Base-by-base conservation (phyloP, 768 basidiomycete species). In the Suillus variegatus region DNA sequence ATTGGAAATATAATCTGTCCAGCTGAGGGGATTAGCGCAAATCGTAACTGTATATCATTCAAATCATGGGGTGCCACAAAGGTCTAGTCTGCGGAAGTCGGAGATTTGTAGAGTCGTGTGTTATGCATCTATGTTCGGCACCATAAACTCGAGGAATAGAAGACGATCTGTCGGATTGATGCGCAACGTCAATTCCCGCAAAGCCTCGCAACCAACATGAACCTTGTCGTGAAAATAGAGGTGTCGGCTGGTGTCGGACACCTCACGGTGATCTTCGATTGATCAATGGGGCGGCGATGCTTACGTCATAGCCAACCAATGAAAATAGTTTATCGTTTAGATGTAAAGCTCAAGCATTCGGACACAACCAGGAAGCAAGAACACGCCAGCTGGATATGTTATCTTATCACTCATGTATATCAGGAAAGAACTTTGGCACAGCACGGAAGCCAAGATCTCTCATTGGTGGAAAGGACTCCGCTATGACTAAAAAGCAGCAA, bases 201-300 rank as follows among this genome's bases (percentile, higher is more conserved):
- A 35, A 35, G 20, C 32, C 32, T 55, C 10, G 32, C 54, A 35
- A 35, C 32, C 18, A 55, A 35, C 36, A 10, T 38, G 36, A 38
- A 38, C 54, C 54, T 55, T 55, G 54, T 35, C 20, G 32, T 55
- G 52, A 32, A 54, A 54, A 54, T 32, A 32, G 28, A 54, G 51
- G 32, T 35, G 28, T 54, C 32, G 52, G 18, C 32, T 32, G 36
- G 36, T 38, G 36, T 38, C 36, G 36, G 36, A 28, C 32, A 55
- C 32, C 54, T 10, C 32, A 32, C 10, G 20, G 20, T n/a, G 20
- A 54, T 54, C 18, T 35, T 20, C 25, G 28, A 16, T 32, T 2
- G 8, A 52, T 32, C 16, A 18, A 28, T 16, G 25, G 18, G 18
- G 18, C 32, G 10, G 10, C 18, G 10, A 54, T 20, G 32, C 28